Percentiles rank a stretch among this genome's conserved stretches.
These are phyloP conservation scores for Pyronema omphalodes DNA, from an alignment of 495 filamentous ascomycete species.

Conservation along the genomic window DNA sequence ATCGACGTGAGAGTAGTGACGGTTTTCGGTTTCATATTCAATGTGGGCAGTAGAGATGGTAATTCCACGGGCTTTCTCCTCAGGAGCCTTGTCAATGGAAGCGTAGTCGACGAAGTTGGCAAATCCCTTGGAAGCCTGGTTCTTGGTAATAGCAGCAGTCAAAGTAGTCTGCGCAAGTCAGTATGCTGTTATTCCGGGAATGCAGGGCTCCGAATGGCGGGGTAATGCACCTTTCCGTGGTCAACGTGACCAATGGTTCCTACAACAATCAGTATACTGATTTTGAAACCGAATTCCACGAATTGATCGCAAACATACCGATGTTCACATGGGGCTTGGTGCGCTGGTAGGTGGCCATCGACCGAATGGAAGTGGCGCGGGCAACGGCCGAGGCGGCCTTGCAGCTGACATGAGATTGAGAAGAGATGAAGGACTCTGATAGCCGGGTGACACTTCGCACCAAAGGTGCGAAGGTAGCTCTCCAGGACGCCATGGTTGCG, in stretches of 20 bases:
- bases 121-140: constrained; percentile 80
- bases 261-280: constrained; percentile 22
- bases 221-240: constrained; percentile 69
- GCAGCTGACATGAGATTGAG: constrained; percentile 8
- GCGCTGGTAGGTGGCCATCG: constrained; percentile 52
- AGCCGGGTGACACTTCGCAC: constrained; percentile 15
- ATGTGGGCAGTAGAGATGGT: constrained; percentile 97
- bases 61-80: constrained; percentile 99
- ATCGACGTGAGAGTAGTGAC: constrained; percentile 99
- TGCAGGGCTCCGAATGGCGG: constrained; percentile 7
- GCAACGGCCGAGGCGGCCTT: constrained; percentile 11
- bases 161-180: constrained; percentile 61
- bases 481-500: constrained; percentile 24
- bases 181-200: constrained; percentile 17
- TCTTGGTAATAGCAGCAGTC: constrained; percentile 95
- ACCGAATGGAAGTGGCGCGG: constrained; percentile 19
- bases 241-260: constrained; percentile 98
- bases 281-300: not conserved
- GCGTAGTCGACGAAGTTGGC: constrained; percentile 92
- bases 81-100: constrained; percentile 94
- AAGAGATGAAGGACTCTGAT: constrained; percentile 11
- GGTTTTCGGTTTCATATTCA: constrained; percentile 77
- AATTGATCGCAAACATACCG: constrained; percentile 34
- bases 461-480: constrained; percentile 21
- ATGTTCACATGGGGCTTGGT: constrained; percentile 97